Base-by-base conservation (phyloP, 768 basidiomycete species). In the Ramaria sp. region DNA sequence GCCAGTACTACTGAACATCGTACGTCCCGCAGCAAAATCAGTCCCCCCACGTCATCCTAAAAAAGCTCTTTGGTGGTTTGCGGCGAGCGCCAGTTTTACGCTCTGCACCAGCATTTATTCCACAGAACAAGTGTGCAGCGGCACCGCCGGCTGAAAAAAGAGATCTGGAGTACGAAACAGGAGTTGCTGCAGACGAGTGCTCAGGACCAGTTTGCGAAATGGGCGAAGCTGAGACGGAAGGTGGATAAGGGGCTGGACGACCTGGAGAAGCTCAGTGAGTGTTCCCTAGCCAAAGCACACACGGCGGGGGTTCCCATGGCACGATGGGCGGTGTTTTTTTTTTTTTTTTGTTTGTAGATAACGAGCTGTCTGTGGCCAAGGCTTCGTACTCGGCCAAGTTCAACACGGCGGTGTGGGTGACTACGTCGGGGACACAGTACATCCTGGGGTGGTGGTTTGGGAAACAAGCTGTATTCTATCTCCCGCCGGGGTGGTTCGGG, bases 161-260 rank as follows among this genome's bases (percentile, higher is more conserved):
- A 93, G 53, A 79, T 97, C 28, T 73, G 97, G 42, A 66, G 70
- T 27, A 84, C 81, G 36, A 94, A 94, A 69, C 76, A 85, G 24
- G 91, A 97, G 65, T 80, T 98, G 3, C 67, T 85, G 58, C 82
- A 82, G 65, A 98, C 93, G 32, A 92, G 88, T 62, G 88, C 92
- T 16, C 96, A 98, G 65, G 94, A 97, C 64, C 89, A 98, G 64
- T 99, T 99, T 66, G 90, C 93, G 18, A 97, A 92, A 70, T 98
- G 96, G 95, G 95, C 95, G 45, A 93, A 92, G 71, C 70, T 98
- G 64, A 72, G 88, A 61, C 71, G 96, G 60, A 89, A 78, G 61
- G 81, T 97, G 43, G 95, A 98, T 71, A 97, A 95, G 69, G 89
- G 86, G 18, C 68, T 96, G 16, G 78, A 82, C 38, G 93, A 99